Evolutionary conservation across 495 filamentous ascomycete species (phyloP), one percentile per base, ranked within the genome.

Genomic region (Penicillium subrubescens): DNA sequence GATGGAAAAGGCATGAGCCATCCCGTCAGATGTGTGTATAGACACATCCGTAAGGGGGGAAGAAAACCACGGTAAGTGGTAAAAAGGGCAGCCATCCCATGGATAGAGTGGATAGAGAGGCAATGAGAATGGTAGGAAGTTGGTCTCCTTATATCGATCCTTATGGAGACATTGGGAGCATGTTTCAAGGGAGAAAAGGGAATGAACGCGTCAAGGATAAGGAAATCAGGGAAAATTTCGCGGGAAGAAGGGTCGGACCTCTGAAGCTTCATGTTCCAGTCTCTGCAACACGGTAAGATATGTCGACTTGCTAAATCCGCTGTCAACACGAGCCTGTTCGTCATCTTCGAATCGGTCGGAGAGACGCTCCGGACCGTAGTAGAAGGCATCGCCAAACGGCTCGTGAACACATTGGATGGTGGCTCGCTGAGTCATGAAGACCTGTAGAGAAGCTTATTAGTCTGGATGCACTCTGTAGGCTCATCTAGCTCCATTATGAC

Each of bases 311-410:
- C 84, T 81, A 76, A 95, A 96, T 37, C 94, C 94, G 67, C 87
- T 93, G 53, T 86, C 83, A 46, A 84, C 60, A 63, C 95, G 84
- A 21, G 79, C 86, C 63, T 86, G 77, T 71, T 89, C 87, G 70
- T 97, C 91, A 31, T 90, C 71, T 59, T 86, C 88, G 66, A 89
- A 99, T 67, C 94, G 82, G 43, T 83, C 76, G 68, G 89, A 88
- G 60, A 97, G 83, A 48, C 93, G 82, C 77, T 99, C 95, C 0
- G 93, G 92, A 27, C 94, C 94, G 70, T 89, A 97, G 78, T 99
- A 97, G 77, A 92, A 99, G 61, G 93, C 91, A 73, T 99, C 95
- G 17, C 95, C 95, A 69, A 97, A 97, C 1, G 95, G 95, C 75
- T 99, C 95, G 73, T 99, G 95, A 67, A 94, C 77, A 74, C 92